Base-by-base conservation (phyloP, 345 rosid genomes). In the Laguncularia racemosa region DNA sequence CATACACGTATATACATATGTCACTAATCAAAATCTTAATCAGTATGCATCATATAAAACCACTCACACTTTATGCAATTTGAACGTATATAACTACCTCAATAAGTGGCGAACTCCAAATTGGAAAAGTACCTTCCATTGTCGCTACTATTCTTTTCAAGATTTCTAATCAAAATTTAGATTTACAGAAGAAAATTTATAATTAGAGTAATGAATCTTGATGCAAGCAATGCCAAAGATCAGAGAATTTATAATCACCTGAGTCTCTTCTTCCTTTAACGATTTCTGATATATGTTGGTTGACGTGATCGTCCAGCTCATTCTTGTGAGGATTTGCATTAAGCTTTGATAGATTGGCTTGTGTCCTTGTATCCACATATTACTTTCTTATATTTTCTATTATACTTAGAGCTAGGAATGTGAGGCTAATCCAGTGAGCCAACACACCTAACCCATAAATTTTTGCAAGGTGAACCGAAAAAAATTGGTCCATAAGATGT, bases 331-430 rank as follows among this genome's bases (percentile, higher is more conserved):
- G 67, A 19, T 18, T 62, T 59, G 77, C 78, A 14, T 69, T 78
- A 21, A 85, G 61, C 66, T 75, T 85, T 18, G 77, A 67, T 60
- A 80, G 75, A 62, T 82, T 78, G 16, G 83, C 63, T 16, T 78
- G 81, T 55, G 88, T 82, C 68, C 86, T 80, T 45, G 86, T 78
- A 58, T 80, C 85, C 13, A 73, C 57, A 63, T 80, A 82, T 44
- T 66, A 80, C 67, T 78, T 85, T 59, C 77, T 74, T 57, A 78
- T 65, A 61, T 58, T 80, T 46, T 69, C 46, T 67, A 81, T 75
- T 46, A 80, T n/a, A n/a, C n/a, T n/a, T n/a, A n/a, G n/a, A n/a
- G n/a, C n/a, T n/a, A n/a, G n/a, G n/a, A n/a, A n/a, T n/a, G n/a
- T n/a, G n/a, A n/a, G n/a, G n/a, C n/a, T n/a, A n/a, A n/a, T n/a